These are phyloP conservation scores for Hanseniaspora valbyensis DNA, from an alignment of 805 yeast species.

Conservation along the genomic window DNA sequence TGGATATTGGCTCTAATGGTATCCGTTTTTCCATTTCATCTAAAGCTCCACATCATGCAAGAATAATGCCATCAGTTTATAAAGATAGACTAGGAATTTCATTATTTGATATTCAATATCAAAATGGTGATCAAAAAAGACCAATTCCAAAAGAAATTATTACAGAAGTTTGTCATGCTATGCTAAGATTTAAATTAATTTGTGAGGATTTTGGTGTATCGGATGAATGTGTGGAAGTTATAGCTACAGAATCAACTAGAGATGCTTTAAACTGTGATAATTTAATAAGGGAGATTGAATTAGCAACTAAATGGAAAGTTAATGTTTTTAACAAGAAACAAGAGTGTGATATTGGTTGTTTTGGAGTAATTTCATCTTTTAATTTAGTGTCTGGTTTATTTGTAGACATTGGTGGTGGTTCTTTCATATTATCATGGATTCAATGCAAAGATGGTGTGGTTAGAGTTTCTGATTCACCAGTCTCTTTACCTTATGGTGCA, in stretches of 20 bases:
- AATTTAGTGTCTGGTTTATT: slow-evolving; percentile 55
- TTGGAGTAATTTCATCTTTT: slow-evolving; percentile 66
- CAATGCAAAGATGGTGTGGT: slow-evolving; percentile 45
- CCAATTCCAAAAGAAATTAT: slow-evolving; percentile 52
- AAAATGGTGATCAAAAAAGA: slow-evolving; percentile 33
- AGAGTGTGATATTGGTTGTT: slow-evolving; percentile 58
- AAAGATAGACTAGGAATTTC: slow-evolving; percentile 66
- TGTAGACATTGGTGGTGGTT: slow-evolving; percentile 66
- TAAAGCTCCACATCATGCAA: slow-evolving; percentile 54
- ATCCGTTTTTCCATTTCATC: slow-evolving; percentile 63
- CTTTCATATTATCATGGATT: slow-evolving; percentile 62
- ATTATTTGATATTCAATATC: slow-evolving; percentile 49
- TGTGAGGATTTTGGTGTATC: slow-evolving; percentile 68
- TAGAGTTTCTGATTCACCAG: slow-evolving; percentile 44
- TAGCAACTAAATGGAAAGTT: slow-evolving; percentile 59
- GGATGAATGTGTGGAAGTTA: slow-evolving; percentile 47
- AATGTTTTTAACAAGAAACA: slow-evolving; percentile 48
- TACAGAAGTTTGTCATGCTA: slow-evolving; percentile 47
- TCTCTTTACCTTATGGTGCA: slow-evolving; percentile 63
- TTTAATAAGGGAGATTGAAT: slow-evolving; percentile 43
- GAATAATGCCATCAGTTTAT: slow-evolving; percentile 68
- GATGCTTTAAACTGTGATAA: slow-evolving; percentile 55
- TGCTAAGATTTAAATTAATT: slow-evolving; percentile 55
- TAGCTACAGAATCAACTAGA: slow-evolving; percentile 66
- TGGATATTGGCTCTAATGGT: slow-evolving; percentile 70